Conservation (phyloP, 1,284 basidiomycete genomes). For the Sporisorium scitamineum region DNA sequence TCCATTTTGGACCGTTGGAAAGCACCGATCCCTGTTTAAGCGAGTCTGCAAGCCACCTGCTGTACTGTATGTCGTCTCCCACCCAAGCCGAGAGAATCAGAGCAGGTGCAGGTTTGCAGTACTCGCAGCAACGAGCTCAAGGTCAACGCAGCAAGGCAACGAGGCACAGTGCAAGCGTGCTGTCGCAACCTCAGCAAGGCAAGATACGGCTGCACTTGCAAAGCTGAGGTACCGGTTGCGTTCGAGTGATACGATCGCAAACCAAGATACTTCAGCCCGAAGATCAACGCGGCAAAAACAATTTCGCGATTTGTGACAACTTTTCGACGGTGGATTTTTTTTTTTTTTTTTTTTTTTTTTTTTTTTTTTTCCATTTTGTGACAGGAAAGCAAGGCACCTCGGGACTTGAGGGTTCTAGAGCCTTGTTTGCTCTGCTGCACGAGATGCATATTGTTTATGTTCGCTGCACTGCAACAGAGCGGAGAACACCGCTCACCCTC, state of each 20-base stretch:
- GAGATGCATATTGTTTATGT: not conserved
- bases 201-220: not conserved
- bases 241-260: not conserved
- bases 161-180: not conserved
- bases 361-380: not conserved
- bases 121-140: not conserved
- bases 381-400: not conserved
- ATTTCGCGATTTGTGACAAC: not conserved
- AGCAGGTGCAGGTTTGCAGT: not conserved
- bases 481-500: not conserved
- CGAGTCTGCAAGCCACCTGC: slow-evolving; percentile 4
- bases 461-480: not conserved
- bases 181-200: not conserved
- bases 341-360: too few species aligned
- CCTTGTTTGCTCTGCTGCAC: not conserved
- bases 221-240: not conserved
- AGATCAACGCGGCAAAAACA: not conserved
- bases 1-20: not conserved
- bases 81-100: not conserved
- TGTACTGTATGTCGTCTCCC: not conserved
- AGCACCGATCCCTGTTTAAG: not conserved
- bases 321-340: not conserved
- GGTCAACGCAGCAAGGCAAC: too few species aligned
- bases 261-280: not conserved
- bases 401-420: not conserved